phyloP scores from a whole-genome alignment of 768 basidiomycete genomes.

The Kwoniella heveanensis region DNA sequence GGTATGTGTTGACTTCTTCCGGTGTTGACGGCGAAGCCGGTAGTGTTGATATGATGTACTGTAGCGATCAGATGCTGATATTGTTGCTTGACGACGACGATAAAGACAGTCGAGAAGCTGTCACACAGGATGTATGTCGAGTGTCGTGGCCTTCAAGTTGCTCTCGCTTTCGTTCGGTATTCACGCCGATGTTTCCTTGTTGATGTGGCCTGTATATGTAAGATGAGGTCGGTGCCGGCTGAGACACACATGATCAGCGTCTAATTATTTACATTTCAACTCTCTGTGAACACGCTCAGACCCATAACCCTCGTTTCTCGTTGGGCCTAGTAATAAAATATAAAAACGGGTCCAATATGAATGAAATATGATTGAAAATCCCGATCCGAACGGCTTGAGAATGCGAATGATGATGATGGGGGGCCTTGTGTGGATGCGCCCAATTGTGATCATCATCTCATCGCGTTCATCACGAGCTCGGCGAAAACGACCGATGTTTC shows the following conservation, averaged over 20 bases:
- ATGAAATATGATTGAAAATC: not conserved
- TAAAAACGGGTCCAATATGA: not conserved
- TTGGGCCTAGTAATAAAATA: too few species aligned
- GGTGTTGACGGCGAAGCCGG: not conserved
- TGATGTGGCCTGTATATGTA: not conserved
- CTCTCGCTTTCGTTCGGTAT: too few species aligned
- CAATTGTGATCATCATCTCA: too few species aligned
- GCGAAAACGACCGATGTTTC: too few species aligned
- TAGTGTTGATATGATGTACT: too few species aligned
- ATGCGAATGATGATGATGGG: not conserved
- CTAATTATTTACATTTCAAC: not conserved
- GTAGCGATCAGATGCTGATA: too few species aligned
- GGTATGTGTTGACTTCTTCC: not conserved
- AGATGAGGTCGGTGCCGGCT: not conserved
- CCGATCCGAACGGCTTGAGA: not conserved
- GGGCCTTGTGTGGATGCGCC: too few species aligned
- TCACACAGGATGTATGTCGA: too few species aligned
- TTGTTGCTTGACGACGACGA: not conserved
- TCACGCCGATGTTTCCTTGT: too few species aligned
- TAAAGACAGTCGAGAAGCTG: not conserved
- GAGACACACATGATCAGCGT: slow-evolving; percentile 1
- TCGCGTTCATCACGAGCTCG: too few species aligned
- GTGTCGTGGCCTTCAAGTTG: too few species aligned
- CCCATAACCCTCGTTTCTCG: not conserved
- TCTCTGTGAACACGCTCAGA: not conserved